A percentile compares a stretch with the other conserved stretches of the same genome.
These are phyloP conservation scores for Candida corydali DNA, from an alignment of 805 yeast genomes.

Conservation along the genomic window DNA sequence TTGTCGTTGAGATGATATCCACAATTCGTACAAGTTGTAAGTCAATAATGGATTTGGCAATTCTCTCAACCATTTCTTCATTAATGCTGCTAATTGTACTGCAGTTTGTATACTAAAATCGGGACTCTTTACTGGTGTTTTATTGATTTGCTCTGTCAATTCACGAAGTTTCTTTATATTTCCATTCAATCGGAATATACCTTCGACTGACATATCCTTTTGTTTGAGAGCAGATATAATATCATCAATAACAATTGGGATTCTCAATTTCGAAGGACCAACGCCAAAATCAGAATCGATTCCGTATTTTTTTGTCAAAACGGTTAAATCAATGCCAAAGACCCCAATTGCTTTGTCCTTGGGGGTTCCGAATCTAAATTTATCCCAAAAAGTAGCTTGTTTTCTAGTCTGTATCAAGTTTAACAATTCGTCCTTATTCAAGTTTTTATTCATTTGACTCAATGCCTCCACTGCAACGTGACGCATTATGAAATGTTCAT, in stretches of 20 bases:
- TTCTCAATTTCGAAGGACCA: conserved; percentile 72
- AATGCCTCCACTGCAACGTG: conserved; percentile 57
- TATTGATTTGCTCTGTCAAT: conserved; percentile 69
- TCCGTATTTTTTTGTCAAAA: conserved; percentile 67
- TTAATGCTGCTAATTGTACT: conserved; percentile 86
- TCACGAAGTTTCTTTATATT: conserved; percentile 79
- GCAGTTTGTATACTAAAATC: conserved; percentile 73
- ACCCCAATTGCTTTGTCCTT: conserved; percentile 40
- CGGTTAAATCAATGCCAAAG: conserved; percentile 74
- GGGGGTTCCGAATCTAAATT: conserved; percentile 34
- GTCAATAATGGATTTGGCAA: conserved; percentile 90
- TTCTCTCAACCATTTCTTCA: conserved; percentile 88
- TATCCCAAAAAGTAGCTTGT: conserved; percentile 50
- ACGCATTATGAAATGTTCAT: conserved; percentile 55
- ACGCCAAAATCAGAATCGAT: conserved; percentile 81
- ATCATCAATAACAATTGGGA: conserved; percentile 87
- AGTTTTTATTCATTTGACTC: conserved; percentile 25
- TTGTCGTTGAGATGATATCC: conserved; percentile 65
- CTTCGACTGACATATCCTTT: conserved; percentile 93
- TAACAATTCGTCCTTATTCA: conserved; percentile 32
- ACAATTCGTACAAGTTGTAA: conserved; percentile 65
- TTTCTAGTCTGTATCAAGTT: conserved; percentile 41
- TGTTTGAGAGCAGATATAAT: conserved; percentile 76
- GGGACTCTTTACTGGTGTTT: conserved; percentile 66
- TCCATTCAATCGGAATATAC: conserved; percentile 94